Base-by-base conservation (phyloP, 2,329 filamentous ascomycete genomes). In the Ophiognomonia clavigignenti-juglandacearum region DNA sequence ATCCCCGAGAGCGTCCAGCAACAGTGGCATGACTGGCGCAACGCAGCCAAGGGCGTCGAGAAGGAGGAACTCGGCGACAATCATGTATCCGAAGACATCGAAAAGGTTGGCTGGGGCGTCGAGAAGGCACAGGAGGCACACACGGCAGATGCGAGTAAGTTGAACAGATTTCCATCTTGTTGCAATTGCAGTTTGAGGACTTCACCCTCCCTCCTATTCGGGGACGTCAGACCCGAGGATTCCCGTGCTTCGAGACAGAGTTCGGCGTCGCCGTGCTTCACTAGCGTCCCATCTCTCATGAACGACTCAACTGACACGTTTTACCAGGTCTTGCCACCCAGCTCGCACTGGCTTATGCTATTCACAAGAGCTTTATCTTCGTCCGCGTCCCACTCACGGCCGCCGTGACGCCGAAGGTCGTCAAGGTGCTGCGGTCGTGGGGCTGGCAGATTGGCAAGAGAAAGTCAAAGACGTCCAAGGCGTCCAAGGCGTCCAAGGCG, bases 351-450 rank as follows among this genome's bases (percentile, higher is more conserved):
- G 93, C 93, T 11, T 98, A 98, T 62, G 92, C 92, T 23, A 88
- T 98, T 49, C 93, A 98, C 75, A 98, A 98, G 71, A 95, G 87
- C 57, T 89, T 97, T 66, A 96, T 98, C 60, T 96, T 98, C 66
- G 67, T 97, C 55, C 82, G 93, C n/a, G 89, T 98, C 9, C 93
- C 93, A 8, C 70, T 97, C 54, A 93, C 93, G 1, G 90, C 88
- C 11, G 92, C 90, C 3, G 76, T 97, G 27, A 90, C 88, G 8
- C 93, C 93, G 2, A 96, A 95, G 68, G 84, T 97, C n/a, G 93
- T 96, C 59, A 95, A 89, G 68, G 80, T 83, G 11, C 72, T 98
- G 23, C 76, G 92, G 54, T 77, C 81, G 11, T 96, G 92, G 89
- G 93, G 93, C 5, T 97, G 88, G 85, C 82, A 97, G 62, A 93